Base-by-base conservation (phyloP, 2,329 filamentous ascomycete genomes). In the Aspergillus udagawae region DNA sequence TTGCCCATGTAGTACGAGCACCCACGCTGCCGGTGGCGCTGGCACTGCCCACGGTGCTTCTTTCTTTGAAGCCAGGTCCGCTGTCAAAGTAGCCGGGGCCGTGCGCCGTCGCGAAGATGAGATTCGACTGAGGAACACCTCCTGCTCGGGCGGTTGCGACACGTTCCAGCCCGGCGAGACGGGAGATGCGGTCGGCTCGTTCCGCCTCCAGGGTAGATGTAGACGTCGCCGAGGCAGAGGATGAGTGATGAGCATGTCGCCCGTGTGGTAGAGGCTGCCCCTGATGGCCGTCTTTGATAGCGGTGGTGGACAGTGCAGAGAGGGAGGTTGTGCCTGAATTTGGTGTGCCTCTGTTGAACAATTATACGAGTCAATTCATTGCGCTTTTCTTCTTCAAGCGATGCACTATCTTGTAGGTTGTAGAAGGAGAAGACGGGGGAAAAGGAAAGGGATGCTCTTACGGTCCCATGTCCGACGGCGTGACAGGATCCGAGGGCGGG, bases 261-360 rank as follows among this genome's bases (percentile, higher is more conserved):
- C 75, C 74, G 58, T 83, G 82, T 56, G 86, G 82, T 28, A 86
- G 84, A 28, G 88, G 82, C 70, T 92, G 86, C 62, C 93, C 93
- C 59, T 91, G 90, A 70, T 97, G 91, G 66, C 93, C 93, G 72
- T 97, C 93, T 76, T 97, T 96, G 81, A 96, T 96, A 52, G 93
- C 93, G 12, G 91, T 94, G 20, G 93, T 97, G 17, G 91, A 96
- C 50, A 97, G 83, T 44, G 92, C 88, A 27, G 91, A 96, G 68
- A 97, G 87, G 52, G 92, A 95, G 12, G 92, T 97, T 3, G 91
- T 95, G 44, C 90, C 89, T 64, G 91, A 96, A 63, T 94, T 97
- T 3, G 93, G 93, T 2, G 93, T 97, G 68, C 93, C 92, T 63
- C 91, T 96, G 63, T 49, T n/a, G 63, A 17, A 28, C 9, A 32